These are phyloP conservation scores for Nannizziopsis barbatae DNA, from an alignment of 2,329 filamentous ascomycete genomes.

Conservation along the genomic window DNA sequence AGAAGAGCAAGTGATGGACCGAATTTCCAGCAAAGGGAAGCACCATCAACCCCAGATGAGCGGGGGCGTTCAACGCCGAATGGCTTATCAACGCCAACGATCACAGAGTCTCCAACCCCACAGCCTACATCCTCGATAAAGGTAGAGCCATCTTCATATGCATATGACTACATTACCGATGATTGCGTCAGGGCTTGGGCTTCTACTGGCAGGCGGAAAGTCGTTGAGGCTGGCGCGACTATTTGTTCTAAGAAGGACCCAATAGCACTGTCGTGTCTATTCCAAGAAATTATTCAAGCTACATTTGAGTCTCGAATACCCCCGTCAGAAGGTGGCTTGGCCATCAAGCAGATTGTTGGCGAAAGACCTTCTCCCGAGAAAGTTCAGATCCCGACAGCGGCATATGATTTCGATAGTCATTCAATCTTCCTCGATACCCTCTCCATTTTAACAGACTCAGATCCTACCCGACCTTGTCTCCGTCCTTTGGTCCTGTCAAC, in stretches of 20 bases:
- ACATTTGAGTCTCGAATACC: constrained; percentile 58
- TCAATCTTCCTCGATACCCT: constrained; percentile 73
- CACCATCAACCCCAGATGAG: constrained; percentile 23
- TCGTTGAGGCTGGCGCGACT: constrained; percentile 54
- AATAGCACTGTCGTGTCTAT: constrained; percentile 57
- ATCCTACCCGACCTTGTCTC: constrained; percentile 48
- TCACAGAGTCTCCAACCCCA: constrained; percentile 20
- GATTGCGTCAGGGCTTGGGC: constrained; percentile 58
- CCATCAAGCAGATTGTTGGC: constrained; percentile 63
- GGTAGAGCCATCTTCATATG: constrained; percentile 42
- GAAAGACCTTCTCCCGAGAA: constrained; percentile 39
- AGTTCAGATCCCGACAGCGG: constrained; percentile 25
- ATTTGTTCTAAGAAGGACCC: constrained; percentile 58
- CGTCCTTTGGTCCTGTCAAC: constrained; percentile 61
- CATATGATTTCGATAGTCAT: constrained; percentile 46
- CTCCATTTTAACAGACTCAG: constrained; percentile 64
- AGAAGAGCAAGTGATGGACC: constrained; percentile 30
- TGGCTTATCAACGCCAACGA: constrained; percentile 17
- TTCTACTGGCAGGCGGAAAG: constrained; percentile 51
- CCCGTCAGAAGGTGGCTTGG: constrained; percentile 56
- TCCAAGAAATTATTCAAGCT: constrained; percentile 74
- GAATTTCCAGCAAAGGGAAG: constrained; percentile 25
- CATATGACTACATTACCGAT: constrained; percentile 66
- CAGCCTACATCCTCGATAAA: constrained; percentile 2
- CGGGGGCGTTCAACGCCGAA: constrained; percentile 25